These are phyloP conservation scores for Geotrichum candidum DNA, from an alignment of 1,139 yeast genomes.

Conservation along the genomic window DNA sequence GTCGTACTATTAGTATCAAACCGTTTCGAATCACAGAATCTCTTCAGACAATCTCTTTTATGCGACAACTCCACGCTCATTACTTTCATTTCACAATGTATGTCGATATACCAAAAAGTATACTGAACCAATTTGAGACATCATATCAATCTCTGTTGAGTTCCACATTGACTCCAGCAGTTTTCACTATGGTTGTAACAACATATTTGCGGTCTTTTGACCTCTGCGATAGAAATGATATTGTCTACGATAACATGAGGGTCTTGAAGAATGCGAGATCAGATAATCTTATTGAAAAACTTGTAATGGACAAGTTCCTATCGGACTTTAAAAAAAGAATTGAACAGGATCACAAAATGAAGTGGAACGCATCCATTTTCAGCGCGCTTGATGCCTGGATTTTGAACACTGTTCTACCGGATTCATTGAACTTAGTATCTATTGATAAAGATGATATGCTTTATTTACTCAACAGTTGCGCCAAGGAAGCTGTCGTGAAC, in stretches of 20 bases:
- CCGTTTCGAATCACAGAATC: conserved; percentile 5
- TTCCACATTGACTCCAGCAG: conserved; percentile 5
- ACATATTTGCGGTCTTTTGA: conserved; percentile 16
- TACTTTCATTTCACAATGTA: conserved; percentile 16
- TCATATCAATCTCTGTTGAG: conserved; percentile 11
- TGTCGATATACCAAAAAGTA: conserved; percentile 22
- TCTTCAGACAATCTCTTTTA: not conserved
- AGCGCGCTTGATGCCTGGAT: conserved; percentile 20
- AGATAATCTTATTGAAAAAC: conserved; percentile 16
- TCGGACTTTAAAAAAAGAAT: conserved; percentile 15
- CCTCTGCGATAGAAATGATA: conserved; percentile 13
- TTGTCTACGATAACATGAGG: conserved; percentile 9
- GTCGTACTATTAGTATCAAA: not conserved
- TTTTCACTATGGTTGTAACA: conserved; percentile 4
- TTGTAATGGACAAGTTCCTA: conserved; percentile 16
- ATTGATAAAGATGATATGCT: conserved; percentile 11
- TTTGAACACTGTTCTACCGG: conserved; percentile 6
- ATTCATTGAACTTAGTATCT: conserved; percentile 13
- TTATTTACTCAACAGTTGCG: conserved; percentile 9
- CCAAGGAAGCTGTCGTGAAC: conserved; percentile 24
- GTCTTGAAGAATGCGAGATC: conserved; percentile 16
- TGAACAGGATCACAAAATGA: conserved; percentile 12
- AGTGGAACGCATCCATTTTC: conserved; percentile 22
- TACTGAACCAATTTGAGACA: conserved; percentile 17
- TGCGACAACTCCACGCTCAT: conserved; percentile 23